Base-by-base conservation (phyloP, 805 yeast species). In the Scheffersomyces amazonensis region DNA sequence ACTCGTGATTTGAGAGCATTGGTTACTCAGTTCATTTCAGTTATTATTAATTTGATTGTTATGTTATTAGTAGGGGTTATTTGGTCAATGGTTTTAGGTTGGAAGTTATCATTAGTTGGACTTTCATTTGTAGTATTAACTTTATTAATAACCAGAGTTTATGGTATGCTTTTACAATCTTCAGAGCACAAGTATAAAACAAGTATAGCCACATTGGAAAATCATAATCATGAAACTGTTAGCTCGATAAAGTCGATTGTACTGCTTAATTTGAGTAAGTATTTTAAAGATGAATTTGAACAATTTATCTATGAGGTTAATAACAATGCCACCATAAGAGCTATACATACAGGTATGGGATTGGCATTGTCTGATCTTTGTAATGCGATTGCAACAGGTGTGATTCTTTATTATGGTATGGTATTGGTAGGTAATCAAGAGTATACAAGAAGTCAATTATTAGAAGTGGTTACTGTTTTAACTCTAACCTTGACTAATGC, bases 91-190 rank as follows among this genome's bases (percentile, higher is more conserved):
- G 72, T 71, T 0, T 56, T 72, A 9, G 96, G 96, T 0, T 93
- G 98, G 98, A 85, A 83, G 50, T 63, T 93, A 30, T 77, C 96
- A 1, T 62, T 91, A 8, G 93, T 87, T 2, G 95, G 96, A 2
- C 50, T 90, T 9, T 73, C 96, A 0, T 69, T 89, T 56, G 71
- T 85, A 11, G 95, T 96, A 0, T 45, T 80, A 10, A 78, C 86
- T 35, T 49, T 76, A 0, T 18, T 76, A 0, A 51, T 79, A 1
- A 75, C 90, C 2, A 59, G 65, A 0, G 32, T 67, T 1, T 87
- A 79, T 56, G 78, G 86, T 5, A 42, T 53, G 0, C 35, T 78
- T 3, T 59, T 83, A 22, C 80, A 75, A 42, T 56, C 46, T 8
- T 71, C 71, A 45, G 96, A 90, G 56, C 71, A 76, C 16, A 46